Evolutionary conservation across 225 moss, liverwort and hornwort species (phyloP), one percentile per base, ranked within the genome.

Genomic region (Ulota crispa): DNA sequence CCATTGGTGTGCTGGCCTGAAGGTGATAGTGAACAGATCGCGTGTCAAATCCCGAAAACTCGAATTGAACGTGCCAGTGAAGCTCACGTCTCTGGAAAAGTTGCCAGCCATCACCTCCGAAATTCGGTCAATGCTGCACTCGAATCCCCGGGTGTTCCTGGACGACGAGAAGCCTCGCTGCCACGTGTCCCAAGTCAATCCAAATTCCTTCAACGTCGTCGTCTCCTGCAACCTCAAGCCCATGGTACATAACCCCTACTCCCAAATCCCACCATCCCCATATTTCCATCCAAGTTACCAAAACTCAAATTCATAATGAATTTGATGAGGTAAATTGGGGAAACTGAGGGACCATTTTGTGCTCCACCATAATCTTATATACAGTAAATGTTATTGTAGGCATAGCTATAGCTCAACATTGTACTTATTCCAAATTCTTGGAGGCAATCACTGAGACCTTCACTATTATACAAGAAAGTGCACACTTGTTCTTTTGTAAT

Each of bases 1-100:
- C 16, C 73, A 60, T 30, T 62, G 76, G 19, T 64, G 81, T 79
- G 64, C 18, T 12, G 56, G n/a, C 5, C 27, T 80, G 64, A 78
- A 98, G 97, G 95, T 95, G 4, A 95, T 98, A 72, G 83, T 95
- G 60, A 98, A 98, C 82, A 92, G 90, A 79, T 95, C 98, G 31
- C 87, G 93, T 59, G 94, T 89, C 26, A 89, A 69, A 15, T 92
- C 89, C 79, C 90, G 93, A 85, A 83, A 83, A 63, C 50, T 98
- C 59, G 81, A 92, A 34, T 67, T 91, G 70, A 95, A 92, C 77
- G 78, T 98, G 81, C 98, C 98, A 34, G 86, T 98, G 63, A 89
- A 85, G 72, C 90, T 95, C 26, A 78, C 86, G 16, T 91, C 90
- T 71, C 89, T 91, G 73, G 89, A 93, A 70, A 93, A 90, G 86